phyloP scores from a whole-genome alignment of 1,284 basidiomycete genomes.

The Cyathus pygmaeus region DNA sequence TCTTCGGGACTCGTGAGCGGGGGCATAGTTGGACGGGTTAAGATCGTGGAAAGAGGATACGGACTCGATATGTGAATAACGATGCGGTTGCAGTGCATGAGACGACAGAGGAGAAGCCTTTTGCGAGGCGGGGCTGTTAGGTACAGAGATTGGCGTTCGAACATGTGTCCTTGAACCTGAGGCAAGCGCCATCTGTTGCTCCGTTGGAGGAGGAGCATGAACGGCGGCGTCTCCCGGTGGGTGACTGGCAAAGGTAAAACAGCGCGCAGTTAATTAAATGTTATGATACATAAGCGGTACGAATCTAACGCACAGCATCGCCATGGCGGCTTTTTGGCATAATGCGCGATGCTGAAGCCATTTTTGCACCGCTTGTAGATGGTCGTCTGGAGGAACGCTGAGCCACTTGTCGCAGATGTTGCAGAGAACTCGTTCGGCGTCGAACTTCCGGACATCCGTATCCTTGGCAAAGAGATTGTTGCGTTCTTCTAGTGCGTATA shows the following conservation, averaged over 20 bases:
- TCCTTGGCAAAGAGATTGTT: slow-evolving; percentile 68
- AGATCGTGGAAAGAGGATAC: slow-evolving; percentile 59
- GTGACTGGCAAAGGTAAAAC: not conserved
- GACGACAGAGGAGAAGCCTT: slow-evolving; percentile 18
- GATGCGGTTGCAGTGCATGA: slow-evolving; percentile 10
- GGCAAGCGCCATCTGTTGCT: slow-evolving; percentile 9
- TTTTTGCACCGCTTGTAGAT: slow-evolving; percentile 60
- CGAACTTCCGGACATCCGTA: slow-evolving; percentile 74
- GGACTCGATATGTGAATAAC: slow-evolving; percentile 23
- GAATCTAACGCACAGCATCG: not conserved
- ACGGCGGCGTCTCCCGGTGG: not conserved
- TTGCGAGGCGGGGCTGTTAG: slow-evolving; percentile 21
- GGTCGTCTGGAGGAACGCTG: slow-evolving; percentile 60
- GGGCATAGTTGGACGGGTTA: slow-evolving; percentile 58
- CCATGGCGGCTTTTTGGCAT: slow-evolving; percentile 49
- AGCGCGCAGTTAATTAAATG: no score
- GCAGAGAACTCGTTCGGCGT: slow-evolving; percentile 74
- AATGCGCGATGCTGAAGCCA: slow-evolving; percentile 62
- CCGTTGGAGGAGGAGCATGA: slow-evolving; percentile 5
- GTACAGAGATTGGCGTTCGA: slow-evolving; percentile 1
- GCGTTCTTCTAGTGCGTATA: slow-evolving; percentile 67
- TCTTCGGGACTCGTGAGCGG: slow-evolving; percentile 69
- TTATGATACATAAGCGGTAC: no score
- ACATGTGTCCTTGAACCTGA: slow-evolving; percentile 10
- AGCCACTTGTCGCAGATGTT: slow-evolving; percentile 76